Evolutionary conservation across 192 early-diverging fungal species (phyloP).

Genomic region (Diversispora eburnea): DNA sequence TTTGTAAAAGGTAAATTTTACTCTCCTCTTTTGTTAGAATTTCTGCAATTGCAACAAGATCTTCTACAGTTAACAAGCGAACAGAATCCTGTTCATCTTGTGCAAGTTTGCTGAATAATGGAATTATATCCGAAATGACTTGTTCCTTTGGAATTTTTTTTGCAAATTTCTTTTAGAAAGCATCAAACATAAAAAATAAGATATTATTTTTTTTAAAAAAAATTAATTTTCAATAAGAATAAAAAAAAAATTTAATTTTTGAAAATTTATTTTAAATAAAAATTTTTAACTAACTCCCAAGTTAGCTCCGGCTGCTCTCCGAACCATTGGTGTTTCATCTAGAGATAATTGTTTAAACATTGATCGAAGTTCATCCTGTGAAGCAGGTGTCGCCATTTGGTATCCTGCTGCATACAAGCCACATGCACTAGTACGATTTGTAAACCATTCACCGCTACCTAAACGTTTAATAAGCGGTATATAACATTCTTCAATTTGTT

Average conservation of each 20-base stretch:
- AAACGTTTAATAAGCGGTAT: slow-evolving; percentile 92
- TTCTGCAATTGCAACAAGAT: slow-evolving; percentile 85
- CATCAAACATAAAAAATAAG: neutral
- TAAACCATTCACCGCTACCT: slow-evolving; percentile 96
- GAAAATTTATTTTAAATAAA: no score
- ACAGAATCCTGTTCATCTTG: slow-evolving; percentile 95
- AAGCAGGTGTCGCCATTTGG: slow-evolving; percentile 59
- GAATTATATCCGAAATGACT: slow-evolving; percentile 80
- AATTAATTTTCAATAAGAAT: neutral
- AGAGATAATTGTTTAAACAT: slow-evolving; percentile 77
- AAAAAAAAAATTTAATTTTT: neutral
- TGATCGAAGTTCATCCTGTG: slow-evolving; percentile 83
- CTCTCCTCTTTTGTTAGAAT: slow-evolving; percentile 71
- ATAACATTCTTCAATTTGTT: slow-evolving; percentile 84
- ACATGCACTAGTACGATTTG: slow-evolving; percentile 88
- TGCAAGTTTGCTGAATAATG: slow-evolving; percentile 81
- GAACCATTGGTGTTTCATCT: slow-evolving; percentile 98
- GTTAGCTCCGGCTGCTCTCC: slow-evolving; percentile 86
- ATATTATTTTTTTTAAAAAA: slow-evolving; percentile 9
- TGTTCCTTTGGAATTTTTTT: slow-evolving; percentile 71
- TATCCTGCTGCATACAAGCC: slow-evolving; percentile 91
- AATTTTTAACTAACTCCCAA: slow-evolving; percentile 51
- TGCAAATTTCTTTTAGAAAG: slow-evolving; percentile 55
- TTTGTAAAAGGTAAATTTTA: slow-evolving; percentile 69
- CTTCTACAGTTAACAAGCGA: slow-evolving; percentile 89